Percentiles rank a stretch among this genome's conserved stretches.
These are phyloP conservation scores for Suillus ampliporus DNA, from an alignment of 768 basidiomycete species.

Conservation along the genomic window DNA sequence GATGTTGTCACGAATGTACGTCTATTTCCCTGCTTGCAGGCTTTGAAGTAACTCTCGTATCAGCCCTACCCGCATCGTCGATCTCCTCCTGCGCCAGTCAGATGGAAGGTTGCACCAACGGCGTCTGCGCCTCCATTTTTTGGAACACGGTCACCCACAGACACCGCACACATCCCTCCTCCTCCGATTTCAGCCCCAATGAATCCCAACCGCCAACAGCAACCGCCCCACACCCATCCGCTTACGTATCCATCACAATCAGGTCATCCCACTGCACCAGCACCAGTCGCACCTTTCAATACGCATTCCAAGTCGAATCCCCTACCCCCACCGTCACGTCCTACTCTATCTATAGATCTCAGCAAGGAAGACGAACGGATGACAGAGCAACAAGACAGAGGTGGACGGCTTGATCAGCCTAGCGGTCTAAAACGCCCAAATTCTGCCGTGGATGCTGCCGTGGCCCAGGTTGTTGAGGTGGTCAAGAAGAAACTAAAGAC, in stretches of 20 bases:
- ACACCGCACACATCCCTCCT: not conserved
- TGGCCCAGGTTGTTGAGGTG: not conserved
- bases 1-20: not conserved
- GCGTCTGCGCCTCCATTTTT: not conserved
- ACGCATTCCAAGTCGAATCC: not conserved
- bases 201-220: slow-evolving; percentile 1
- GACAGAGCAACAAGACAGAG: not conserved
- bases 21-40: too few relatives aligned
- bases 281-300: not conserved
- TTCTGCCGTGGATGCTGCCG: not conserved
- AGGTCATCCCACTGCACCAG: slow-evolving; percentile 14
- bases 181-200: not conserved
- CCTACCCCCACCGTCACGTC: not conserved
- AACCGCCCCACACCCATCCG: not conserved
- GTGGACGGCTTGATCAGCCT: not conserved
- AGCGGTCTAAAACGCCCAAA: slow-evolving; percentile 13
- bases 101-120: not conserved
- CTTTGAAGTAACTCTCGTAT: not conserved
- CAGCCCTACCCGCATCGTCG: slow-evolving; percentile 5
- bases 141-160: not conserved
- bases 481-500: slow-evolving; percentile 2
- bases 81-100: too few relatives aligned
- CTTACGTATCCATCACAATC: not conserved
- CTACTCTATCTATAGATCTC: not conserved
- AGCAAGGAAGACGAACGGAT: not conserved